Base-by-base conservation (phyloP, 2,329 filamentous ascomycete species). In the Fusarium palustre region DNA sequence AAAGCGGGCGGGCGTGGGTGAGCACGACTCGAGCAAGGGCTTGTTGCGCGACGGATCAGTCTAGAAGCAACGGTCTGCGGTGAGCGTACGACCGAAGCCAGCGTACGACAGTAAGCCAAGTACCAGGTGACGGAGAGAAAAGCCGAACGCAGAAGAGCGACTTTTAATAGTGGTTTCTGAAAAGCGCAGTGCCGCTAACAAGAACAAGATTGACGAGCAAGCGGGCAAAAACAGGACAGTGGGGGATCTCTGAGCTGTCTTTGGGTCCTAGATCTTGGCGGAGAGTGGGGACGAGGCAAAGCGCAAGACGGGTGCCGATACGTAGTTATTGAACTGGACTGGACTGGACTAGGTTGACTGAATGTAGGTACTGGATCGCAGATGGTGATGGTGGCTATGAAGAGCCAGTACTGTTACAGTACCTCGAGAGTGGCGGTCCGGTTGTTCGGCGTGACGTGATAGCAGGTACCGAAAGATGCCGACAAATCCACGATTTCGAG, bases 261-360 rank as follows among this genome's bases (percentile, higher is more conserved):
- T 50, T 61, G 39, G 55, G 52, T 22, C 50, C 54, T 24, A 42
- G 45, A 67, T 70, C 62, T 70, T 69, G 66, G 66, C 57, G 55
- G 54, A 43, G 64, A 50, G 66, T 69, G 66, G 66, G 55, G 66
- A 69, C 58, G 66, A 69, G 66, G 66, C 66, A 59, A 69, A 70
- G 57, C 38, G 62, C 43, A 39, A 62, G 55, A 38, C 34, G 46
- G 55, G 45, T 39, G 39, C 38, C 61, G 49, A 58, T 55, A 43
- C 38, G 66, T 46, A 56, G 25, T 47, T n/a, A 30, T 62, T 50
- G 48, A 18, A 48, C 42, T 54, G 39, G 42, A 28, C 28, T 36
- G 33, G 33, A 36, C 34, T 39, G 36, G 36, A 39, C 36, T 39
- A 39, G 36, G 13, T 39, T 39, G 36, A 39, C 36, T 39, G 36